Evolutionary conservation across 257 asterid genomes (phyloP).

Genomic region (Marsdenia floribunda): DNA sequence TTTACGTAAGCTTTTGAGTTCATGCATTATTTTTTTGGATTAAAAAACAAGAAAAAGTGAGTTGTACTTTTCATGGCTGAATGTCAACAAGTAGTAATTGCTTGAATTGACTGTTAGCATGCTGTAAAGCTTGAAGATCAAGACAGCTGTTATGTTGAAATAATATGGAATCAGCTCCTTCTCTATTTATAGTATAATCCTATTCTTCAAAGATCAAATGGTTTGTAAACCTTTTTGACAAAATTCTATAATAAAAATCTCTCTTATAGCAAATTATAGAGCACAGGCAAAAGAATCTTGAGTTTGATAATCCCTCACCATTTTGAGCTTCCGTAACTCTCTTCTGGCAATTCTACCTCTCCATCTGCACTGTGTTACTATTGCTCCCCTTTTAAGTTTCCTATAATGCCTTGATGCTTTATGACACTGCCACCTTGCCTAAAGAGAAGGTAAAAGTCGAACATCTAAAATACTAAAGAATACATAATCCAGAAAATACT

Average conservation of each 20-base stretch:
- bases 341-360: slow-evolving; percentile 73
- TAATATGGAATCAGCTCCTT: not conserved
- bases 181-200: not conserved
- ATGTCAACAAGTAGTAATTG: not conserved
- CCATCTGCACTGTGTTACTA: slow-evolving; percentile 79
- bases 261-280: not conserved
- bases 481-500: slow-evolving; percentile 16
- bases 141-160: not conserved
- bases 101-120: not conserved
- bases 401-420: slow-evolving; percentile 49
- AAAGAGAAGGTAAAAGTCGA: slow-evolving; percentile 25
- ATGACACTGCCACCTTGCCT: slow-evolving; percentile 91
- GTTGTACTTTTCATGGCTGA: not conserved
- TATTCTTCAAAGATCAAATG: not conserved
- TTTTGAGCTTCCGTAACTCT: slow-evolving; percentile 86
- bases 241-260: not conserved
- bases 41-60: not conserved
- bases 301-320: slow-evolving; percentile 38
- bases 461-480: slow-evolving; percentile 15
- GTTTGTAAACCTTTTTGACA: not conserved
- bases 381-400: slow-evolving; percentile 70
- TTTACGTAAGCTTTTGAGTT: not conserved
- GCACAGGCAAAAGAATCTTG: not conserved
- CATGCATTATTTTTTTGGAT: not conserved
- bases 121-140: not conserved